phyloP scores from a whole-genome alignment of 2,329 filamentous ascomycete species.

The Stemphylium lycopersici region DNA sequence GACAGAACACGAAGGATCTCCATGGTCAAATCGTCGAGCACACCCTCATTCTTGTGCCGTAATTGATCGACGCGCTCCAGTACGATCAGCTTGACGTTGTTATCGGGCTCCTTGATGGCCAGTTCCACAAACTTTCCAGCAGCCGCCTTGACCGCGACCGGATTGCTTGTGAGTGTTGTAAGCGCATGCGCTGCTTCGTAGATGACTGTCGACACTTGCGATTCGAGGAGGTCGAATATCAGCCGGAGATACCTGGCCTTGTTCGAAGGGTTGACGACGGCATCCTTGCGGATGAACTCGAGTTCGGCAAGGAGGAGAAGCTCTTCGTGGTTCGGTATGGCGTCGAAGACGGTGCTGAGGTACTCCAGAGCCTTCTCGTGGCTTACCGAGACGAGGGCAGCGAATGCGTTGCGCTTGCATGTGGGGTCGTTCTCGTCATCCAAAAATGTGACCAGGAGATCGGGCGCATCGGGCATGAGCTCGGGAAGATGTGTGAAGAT shows the following conservation, averaged over 20 bases:
- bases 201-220: constrained; percentile 89
- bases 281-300: constrained; percentile 97
- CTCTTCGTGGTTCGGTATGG: constrained; percentile 92
- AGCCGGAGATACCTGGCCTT: constrained; percentile 93
- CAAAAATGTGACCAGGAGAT: constrained; percentile 88
- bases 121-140: constrained; percentile 96
- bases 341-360: constrained; percentile 86
- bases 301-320: constrained; percentile 90
- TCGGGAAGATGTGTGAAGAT: constrained; percentile 90
- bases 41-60: constrained; percentile 84
- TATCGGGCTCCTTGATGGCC: constrained; percentile 96
- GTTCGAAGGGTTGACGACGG: constrained; percentile 90
- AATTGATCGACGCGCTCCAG: constrained; percentile 90
- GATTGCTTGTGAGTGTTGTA: constrained; percentile 92
- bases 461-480: constrained; percentile 92
- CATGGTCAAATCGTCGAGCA: constrained; percentile 94
- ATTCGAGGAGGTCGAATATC: constrained; percentile 96
- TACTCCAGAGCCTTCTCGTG: constrained; percentile 92
- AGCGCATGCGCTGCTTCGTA: constrained; percentile 97
- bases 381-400: constrained; percentile 86
- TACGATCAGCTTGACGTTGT: constrained; percentile 99
- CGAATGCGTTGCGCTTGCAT: constrained; percentile 97
- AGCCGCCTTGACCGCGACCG: constrained; percentile 95
- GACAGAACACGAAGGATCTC: constrained; percentile 94
- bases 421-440: constrained; percentile 90